Evolutionary conservation across 306 rosid genomes (phyloP).

Genomic region (Corylus heterophylla): DNA sequence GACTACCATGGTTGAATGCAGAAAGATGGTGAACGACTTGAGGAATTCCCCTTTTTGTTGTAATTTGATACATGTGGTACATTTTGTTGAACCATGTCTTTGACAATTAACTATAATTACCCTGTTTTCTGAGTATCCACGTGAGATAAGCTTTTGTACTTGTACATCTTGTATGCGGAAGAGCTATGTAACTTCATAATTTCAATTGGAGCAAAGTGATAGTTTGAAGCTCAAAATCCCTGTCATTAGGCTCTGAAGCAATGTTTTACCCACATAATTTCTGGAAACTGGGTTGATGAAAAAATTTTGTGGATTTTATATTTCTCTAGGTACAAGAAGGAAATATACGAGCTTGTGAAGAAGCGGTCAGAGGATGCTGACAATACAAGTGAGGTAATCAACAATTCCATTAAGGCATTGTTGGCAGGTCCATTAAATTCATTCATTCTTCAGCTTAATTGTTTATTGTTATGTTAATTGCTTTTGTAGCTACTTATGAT

Average conservation of each 20-base stretch:
- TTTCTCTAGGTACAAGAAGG: conserved; percentile 68
- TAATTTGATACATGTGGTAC: neutral
- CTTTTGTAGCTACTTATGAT: neutral
- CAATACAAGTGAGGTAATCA: conserved; percentile 64
- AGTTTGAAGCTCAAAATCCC: neutral
- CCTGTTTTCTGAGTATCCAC: neutral
- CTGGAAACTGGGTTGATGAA: neutral
- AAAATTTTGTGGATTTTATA: conserved; percentile 18
- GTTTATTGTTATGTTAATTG: conserved; percentile 13
- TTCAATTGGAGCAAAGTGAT: conserved; percentile 3
- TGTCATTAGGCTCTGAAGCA: neutral
- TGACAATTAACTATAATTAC: neutral
- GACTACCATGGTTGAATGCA: neutral
- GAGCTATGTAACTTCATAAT: neutral
- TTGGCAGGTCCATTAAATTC: conserved; percentile 15
- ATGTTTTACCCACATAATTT: neutral
- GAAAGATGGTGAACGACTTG: neutral
- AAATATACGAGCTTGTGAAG: conserved; percentile 72
- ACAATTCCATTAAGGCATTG: conserved; percentile 17
- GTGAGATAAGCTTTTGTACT: neutral
- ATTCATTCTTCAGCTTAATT: conserved; percentile 15
- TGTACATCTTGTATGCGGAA: neutral
- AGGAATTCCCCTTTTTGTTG: neutral
- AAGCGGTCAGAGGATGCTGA: conserved; percentile 79
- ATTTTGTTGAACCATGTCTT: neutral